Evolutionary conservation across 1,139 yeast species (phyloP).

Genomic region (Kodamaea suecica): DNA sequence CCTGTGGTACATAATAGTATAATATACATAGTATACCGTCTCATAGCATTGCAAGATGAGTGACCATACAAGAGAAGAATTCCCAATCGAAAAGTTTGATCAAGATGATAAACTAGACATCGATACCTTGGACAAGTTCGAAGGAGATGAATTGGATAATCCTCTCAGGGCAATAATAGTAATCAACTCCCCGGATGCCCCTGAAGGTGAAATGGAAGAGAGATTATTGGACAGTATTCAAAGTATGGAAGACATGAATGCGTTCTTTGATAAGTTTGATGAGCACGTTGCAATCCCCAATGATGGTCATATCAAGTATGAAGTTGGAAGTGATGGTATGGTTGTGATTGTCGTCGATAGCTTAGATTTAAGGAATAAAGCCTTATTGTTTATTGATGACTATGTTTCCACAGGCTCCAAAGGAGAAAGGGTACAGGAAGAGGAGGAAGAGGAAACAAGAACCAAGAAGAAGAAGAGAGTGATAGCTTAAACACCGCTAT

Average conservation of each 20-base stretch:
- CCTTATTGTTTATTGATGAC: slow-evolving; percentile 37
- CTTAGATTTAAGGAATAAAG: slow-evolving; percentile 27
- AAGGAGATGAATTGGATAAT: slow-evolving; percentile 38
- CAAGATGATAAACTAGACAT: slow-evolving; percentile 20
- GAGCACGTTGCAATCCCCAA: slow-evolving; percentile 60
- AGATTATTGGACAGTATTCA: slow-evolving; percentile 44
- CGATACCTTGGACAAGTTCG: slow-evolving; percentile 8
- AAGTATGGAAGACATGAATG: slow-evolving; percentile 50
- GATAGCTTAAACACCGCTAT: slow-evolving; percentile 3
- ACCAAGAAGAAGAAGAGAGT: slow-evolving; percentile 8
- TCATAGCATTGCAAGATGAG: too few species aligned
- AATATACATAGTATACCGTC: too few species aligned
- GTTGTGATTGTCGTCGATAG: slow-evolving; percentile 56
- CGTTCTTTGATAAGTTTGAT: slow-evolving; percentile 62
- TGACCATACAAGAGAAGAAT: slow-evolving; percentile 1
- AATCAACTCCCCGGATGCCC: slow-evolving; percentile 33
- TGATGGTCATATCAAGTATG: slow-evolving; percentile 65
- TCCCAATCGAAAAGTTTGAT: slow-evolving; percentile 5
- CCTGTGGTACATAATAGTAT: too few species aligned
- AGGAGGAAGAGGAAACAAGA: slow-evolving; percentile 10
- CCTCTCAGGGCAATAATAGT: slow-evolving; percentile 43
- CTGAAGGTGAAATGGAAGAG: slow-evolving; percentile 55
- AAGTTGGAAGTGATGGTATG: slow-evolving; percentile 69
- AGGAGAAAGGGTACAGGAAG: slow-evolving; percentile 8
- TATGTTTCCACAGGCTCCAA: slow-evolving; percentile 14